Evolutionary conservation across 2,329 filamentous ascomycete genomes (phyloP).

Genomic region (Fonsecaea erecta): DNA sequence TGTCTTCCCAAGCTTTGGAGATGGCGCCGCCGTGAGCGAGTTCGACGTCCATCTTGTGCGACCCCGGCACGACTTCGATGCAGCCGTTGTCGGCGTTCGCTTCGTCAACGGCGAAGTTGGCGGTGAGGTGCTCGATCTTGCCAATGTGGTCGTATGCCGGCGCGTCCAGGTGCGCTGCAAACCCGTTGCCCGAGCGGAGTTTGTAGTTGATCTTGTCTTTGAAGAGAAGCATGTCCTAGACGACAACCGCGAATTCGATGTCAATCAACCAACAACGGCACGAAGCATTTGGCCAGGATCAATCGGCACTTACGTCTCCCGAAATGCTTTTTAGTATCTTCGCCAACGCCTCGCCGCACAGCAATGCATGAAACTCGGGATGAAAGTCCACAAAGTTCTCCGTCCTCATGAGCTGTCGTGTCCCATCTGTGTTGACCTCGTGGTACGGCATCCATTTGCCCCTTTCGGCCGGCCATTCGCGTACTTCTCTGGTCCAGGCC

Average conservation of each 20-base stretch:
- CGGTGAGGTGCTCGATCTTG: slow-evolving; percentile 45
- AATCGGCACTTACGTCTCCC: slow-evolving; percentile 37
- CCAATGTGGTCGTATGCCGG: slow-evolving; percentile 46
- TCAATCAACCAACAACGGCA: neutral
- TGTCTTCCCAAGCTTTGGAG: slow-evolving; percentile 40
- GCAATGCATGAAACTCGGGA: slow-evolving; percentile 38
- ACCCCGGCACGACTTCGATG: slow-evolving; percentile 43
- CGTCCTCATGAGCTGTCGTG: slow-evolving; percentile 44
- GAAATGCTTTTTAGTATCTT: slow-evolving; percentile 40
- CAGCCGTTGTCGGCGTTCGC: slow-evolving; percentile 43
- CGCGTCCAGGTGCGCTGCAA: slow-evolving; percentile 44
- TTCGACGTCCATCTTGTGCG: slow-evolving; percentile 44
- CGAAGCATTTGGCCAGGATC: neutral
- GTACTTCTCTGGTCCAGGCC: slow-evolving; percentile 39
- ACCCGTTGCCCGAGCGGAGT: slow-evolving; percentile 43
- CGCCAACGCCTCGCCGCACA: slow-evolving; percentile 39
- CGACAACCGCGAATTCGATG: neutral
- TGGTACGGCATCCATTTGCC: slow-evolving; percentile 45
- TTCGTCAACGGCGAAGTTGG: slow-evolving; percentile 43
- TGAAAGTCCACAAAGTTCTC: slow-evolving; percentile 44
- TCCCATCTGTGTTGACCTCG: slow-evolving; percentile 42
- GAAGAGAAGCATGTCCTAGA: slow-evolving; percentile 45
- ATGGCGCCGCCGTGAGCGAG: slow-evolving; percentile 42
- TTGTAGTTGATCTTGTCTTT: slow-evolving; percentile 49
- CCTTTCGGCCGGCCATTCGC: slow-evolving; percentile 40